Percentiles rank a stretch among this genome's conserved stretches.
Conservation (phyloP, 768 basidiomycete genomes). For the Termitomyces sp. region DNA sequence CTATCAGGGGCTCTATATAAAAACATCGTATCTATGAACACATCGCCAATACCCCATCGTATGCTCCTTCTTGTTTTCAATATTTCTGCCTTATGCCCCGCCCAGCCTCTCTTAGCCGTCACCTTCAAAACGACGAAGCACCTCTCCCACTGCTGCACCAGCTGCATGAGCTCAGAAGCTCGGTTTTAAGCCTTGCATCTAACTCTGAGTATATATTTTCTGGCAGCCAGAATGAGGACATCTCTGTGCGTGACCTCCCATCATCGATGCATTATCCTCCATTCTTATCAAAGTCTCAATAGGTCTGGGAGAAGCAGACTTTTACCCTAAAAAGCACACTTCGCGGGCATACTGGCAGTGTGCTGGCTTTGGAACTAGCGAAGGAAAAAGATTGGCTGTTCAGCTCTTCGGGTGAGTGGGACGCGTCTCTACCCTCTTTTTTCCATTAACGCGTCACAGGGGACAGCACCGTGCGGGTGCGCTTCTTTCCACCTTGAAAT, state of each 20-base stretch:
- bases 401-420: conserved; percentile 74
- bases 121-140: conserved; percentile 38
- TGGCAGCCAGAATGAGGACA: conserved; percentile 75
- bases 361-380: conserved; percentile 76
- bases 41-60: conserved; percentile 20
- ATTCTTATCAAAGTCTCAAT: not conserved
- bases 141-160: conserved; percentile 60
- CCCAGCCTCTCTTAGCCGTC: conserved; percentile 57
- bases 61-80: conserved; percentile 5
- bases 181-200: conserved; percentile 73
- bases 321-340: conserved; percentile 68
- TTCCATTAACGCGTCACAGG: conserved; percentile 38
- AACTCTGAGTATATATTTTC: conserved; percentile 74
- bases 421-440: not conserved
- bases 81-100: conserved; percentile 5
- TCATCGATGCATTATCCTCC: not conserved
- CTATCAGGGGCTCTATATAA: too few relatives aligned
- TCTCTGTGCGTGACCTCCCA: conserved; percentile 47
- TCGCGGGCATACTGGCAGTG: conserved; percentile 79
- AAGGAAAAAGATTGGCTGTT: conserved; percentile 81
- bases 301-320: conserved; percentile 86
- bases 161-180: conserved; percentile 63
- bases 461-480: conserved; percentile 82
- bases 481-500: conserved; percentile 18
- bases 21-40: too few relatives aligned